Evolutionary conservation across 441 rosid genomes (phyloP).

Genomic region (Pelargonium australe): DNA sequence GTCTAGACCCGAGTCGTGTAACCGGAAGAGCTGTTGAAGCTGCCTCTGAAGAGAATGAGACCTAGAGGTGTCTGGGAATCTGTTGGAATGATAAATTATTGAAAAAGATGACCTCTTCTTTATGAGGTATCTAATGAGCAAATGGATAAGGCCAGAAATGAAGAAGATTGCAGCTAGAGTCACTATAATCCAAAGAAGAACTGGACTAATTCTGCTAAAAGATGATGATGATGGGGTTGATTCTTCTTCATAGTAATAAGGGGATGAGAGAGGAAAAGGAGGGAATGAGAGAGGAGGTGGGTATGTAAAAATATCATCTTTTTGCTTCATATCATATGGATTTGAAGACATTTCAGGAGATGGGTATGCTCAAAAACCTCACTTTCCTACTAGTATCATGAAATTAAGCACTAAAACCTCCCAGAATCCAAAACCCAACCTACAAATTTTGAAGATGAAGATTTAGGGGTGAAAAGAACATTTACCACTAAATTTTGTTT

Average conservation of each 20-base stretch:
- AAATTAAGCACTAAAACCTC: too few relatives aligned
- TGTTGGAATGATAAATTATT: slow-evolving; percentile 35
- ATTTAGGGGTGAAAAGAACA: not conserved
- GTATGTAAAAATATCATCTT: slow-evolving; percentile 23
- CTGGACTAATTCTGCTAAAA: slow-evolving; percentile 51
- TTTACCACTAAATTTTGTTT: not conserved
- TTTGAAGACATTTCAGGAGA: slow-evolving; percentile 31
- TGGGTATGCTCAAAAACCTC: slow-evolving; percentile 18
- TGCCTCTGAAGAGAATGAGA: slow-evolving; percentile 52
- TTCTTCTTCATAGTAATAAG: slow-evolving; percentile 24
- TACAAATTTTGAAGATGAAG: slow-evolving; percentile 7
- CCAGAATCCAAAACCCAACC: not conserved
- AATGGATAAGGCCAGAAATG: slow-evolving; percentile 65
- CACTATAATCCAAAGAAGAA: slow-evolving; percentile 50
- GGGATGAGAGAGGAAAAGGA: slow-evolving; percentile 23
- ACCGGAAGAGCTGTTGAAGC: slow-evolving; percentile 66
- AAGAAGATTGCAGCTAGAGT: slow-evolving; percentile 63
- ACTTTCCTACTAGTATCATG: not conserved
- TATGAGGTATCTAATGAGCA: slow-evolving; percentile 52
- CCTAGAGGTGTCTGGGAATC: slow-evolving; percentile 36
- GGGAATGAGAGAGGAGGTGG: slow-evolving; percentile 31
- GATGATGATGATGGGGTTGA: slow-evolving; percentile 28
- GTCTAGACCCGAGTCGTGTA: slow-evolving; percentile 9
- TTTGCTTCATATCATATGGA: slow-evolving; percentile 23
- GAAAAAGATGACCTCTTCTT: slow-evolving; percentile 36